Evolutionary conservation across 495 filamentous ascomycete genomes (phyloP), one percentile per base, ranked within the genome.

Genomic region (Entonaema liquescens): DNA sequence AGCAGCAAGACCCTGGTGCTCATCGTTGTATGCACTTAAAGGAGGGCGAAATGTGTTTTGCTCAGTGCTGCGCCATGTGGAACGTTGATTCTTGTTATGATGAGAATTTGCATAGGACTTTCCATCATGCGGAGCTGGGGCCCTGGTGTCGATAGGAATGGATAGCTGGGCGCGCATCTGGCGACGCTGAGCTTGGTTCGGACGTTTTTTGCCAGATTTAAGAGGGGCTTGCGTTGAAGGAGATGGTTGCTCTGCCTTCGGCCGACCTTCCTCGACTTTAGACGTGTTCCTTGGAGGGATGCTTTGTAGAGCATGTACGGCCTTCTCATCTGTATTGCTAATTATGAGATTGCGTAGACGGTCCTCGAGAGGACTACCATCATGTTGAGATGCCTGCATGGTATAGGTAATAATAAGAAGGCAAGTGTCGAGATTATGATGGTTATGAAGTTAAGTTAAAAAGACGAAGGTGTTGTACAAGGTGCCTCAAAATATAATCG

Each of bases 171-270:
- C 78, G 19, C 81, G 83, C 82, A 84, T 83, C 72, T 85, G 83
- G 52, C 86, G 83, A 54, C 86, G 79, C 63, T 87, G 81, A 5
- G 85, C 84, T 61, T 88, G 86, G 66, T 87, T 88, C 8, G 77
- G 83, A 56, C 84, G 83, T 74, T 82, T 87, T 57, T 75, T 79
- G 31, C 70, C 49, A 40, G 62, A 5, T 55, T 70, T 79, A 2
- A 74, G 42, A 40, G 66, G 17, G n/a, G 68, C 29, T 65, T 65
- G 63, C 49, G 58, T 11, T 17, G 57, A 40, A 5, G 21, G 19
- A 38, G 64, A 54, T 11, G 40, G 29, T 5, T 60, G 55, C n/a
- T 49, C 59, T 31, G 35, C 15, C 47, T 66, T 58, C 29, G 62
- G 57, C 47, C 26, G 23, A 49, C 33, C 36, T 38, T 65, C 59